phyloP scores from a whole-genome alignment of 2,329 filamentous ascomycete species.

The Talaromyces sp. region DNA sequence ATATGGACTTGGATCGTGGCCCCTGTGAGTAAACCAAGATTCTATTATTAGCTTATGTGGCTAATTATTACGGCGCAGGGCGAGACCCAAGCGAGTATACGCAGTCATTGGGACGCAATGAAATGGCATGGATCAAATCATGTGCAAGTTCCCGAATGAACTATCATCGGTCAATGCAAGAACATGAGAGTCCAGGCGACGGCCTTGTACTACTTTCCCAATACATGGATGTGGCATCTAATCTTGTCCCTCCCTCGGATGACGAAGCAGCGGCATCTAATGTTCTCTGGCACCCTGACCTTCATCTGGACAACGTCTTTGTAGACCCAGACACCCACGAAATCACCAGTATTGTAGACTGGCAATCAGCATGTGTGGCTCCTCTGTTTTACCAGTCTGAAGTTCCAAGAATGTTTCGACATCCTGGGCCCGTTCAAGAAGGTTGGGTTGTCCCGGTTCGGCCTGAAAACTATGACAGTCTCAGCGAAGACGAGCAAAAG shows the following conservation, averaged over 20 bases:
- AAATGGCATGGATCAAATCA: slow-evolving; percentile 5
- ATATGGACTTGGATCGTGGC: slow-evolving; percentile 29
- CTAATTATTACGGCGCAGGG: slow-evolving; percentile 23
- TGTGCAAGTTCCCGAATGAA: slow-evolving; percentile 1
- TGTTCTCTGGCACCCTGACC: slow-evolving; percentile 33
- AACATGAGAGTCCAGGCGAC: slow-evolving; percentile 19
- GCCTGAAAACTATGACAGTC: slow-evolving; percentile 23
- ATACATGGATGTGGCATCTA: slow-evolving; percentile 20
- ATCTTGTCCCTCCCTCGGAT: slow-evolving; percentile 19
- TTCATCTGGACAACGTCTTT: slow-evolving; percentile 32
- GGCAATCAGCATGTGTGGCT: slow-evolving; percentile 23
- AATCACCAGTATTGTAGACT: slow-evolving; percentile 22
- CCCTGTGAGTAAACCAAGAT: slow-evolving; percentile 28
- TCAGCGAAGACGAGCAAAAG: slow-evolving; percentile 22
- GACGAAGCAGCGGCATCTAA: slow-evolving; percentile 21
- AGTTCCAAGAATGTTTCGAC: slow-evolving; percentile 26
- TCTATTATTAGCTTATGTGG: slow-evolving; percentile 4
- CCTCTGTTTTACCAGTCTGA: slow-evolving; percentile 29
- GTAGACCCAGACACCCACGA: slow-evolving; percentile 17
- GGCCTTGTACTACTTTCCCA: slow-evolving; percentile 18
- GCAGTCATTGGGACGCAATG: slow-evolving; percentile 13
- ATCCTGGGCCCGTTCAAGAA: slow-evolving; percentile 23
- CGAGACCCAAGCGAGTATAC: slow-evolving; percentile 25
- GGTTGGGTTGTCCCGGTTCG: slow-evolving; percentile 26
- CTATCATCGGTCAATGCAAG: slow-evolving; percentile 10